These are phyloP conservation scores for Podospora pseudopauciseta DNA, from an alignment of 495 filamentous ascomycete genomes.

Conservation along the genomic window DNA sequence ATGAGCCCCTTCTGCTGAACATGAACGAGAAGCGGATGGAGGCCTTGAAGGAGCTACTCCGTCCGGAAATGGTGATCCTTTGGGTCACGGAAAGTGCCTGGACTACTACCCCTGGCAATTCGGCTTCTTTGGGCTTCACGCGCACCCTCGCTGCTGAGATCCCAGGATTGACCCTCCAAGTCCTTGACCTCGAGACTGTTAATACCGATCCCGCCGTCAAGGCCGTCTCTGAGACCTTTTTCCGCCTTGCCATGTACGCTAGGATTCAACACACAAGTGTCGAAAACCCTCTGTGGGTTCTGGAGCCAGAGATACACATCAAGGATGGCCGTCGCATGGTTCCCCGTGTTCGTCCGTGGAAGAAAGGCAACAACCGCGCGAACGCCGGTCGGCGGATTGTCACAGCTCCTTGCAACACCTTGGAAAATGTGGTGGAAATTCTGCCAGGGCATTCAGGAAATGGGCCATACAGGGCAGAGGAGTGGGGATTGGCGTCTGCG, in stretches of 20 bases:
- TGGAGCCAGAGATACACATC: conserved; percentile 40
- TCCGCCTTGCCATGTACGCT: conserved; percentile 21
- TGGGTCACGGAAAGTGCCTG: conserved; percentile 37
- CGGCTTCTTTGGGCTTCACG: conserved; percentile 42
- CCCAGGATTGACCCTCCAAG: conserved; percentile 36
- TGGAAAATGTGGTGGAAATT: conserved; percentile 30
- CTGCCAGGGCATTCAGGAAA: conserved; percentile 7
- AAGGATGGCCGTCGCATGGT: conserved; percentile 30
- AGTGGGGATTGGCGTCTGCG: neutral
- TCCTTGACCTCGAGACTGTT: conserved; percentile 38
- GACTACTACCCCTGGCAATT: conserved; percentile 32
- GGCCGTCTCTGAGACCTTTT: conserved; percentile 28
- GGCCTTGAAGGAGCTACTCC: conserved; percentile 32
- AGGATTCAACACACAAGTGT: neutral
- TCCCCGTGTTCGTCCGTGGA: conserved; percentile 40
- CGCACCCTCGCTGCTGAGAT: conserved; percentile 42
- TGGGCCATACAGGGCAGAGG: conserved; percentile 19
- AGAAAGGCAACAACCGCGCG: conserved; percentile 34
- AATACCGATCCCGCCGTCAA: conserved; percentile 15
- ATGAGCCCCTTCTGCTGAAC: conserved; percentile 32
- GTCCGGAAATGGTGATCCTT: conserved; percentile 36
- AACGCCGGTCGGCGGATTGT: conserved; percentile 40
- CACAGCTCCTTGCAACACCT: conserved; percentile 27
- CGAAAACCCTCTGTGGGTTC: conserved; percentile 25
- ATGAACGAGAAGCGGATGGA: conserved; percentile 36